Percentiles rank a stretch among this genome's conserved stretches.
Conservation (phyloP, 371 early-diverging fungal species). For the Circinella minor region DNA sequence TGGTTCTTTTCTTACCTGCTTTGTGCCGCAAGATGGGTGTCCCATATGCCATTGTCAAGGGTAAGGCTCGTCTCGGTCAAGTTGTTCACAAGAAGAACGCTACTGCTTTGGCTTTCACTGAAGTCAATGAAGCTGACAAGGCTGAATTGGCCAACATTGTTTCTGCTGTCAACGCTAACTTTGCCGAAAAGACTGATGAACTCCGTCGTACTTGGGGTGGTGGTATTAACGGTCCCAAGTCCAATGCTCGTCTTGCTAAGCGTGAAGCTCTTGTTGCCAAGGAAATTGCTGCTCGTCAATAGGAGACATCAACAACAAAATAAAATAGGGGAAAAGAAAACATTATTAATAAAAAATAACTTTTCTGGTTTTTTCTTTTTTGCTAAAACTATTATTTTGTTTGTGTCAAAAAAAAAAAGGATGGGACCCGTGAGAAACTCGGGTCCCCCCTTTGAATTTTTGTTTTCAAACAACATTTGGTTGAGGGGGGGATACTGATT, state of each 20-base stretch:
- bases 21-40: conserved; percentile 99
- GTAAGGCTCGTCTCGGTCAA: conserved; percentile 97
- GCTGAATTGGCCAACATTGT: conserved; percentile 86
- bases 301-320: conserved; percentile 8
- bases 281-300: conserved; percentile 62
- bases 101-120: conserved; percentile 95
- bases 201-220: conserved; percentile 95
- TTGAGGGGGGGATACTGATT: too few relatives aligned
- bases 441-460: too few relatives aligned
- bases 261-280: conserved; percentile 75
- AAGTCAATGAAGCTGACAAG: conserved; percentile 97
- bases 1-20: conserved; percentile 99
- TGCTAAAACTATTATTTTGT: background rate
- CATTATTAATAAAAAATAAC: background rate
- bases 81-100: conserved; percentile 99
- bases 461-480: too few relatives aligned
- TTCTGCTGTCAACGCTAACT: conserved; percentile 92
- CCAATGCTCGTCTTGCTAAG: conserved; percentile 84
- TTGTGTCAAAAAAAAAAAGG: too few relatives aligned
- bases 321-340: background rate
- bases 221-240: conserved; percentile 95
- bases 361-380: background rate
- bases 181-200: conserved; percentile 92
- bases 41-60: conserved; percentile 99
- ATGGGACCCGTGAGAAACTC: too few relatives aligned